phyloP scores from a whole-genome alignment of 2,329 filamentous ascomycete species.

The Cytospora paraplurivora region DNA sequence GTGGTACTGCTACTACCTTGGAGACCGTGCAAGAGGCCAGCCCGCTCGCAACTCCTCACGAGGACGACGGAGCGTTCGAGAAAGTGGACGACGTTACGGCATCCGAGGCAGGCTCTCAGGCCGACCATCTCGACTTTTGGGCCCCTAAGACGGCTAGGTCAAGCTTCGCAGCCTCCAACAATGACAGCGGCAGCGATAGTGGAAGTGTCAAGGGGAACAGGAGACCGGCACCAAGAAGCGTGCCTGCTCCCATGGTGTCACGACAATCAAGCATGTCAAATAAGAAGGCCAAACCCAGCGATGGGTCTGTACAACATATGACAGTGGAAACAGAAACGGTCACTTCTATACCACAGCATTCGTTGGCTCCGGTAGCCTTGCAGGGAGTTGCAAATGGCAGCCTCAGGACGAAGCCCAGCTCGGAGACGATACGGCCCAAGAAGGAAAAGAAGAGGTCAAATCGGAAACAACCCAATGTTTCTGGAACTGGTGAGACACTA shows the following conservation, averaged over 20 bases:
- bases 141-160: conserved; percentile 35
- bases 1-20: conserved; percentile 60
- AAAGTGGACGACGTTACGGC: conserved; percentile 54
- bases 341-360: conserved; percentile 82
- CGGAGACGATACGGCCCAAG: conserved; percentile 92
- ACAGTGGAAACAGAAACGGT: conserved; percentile 98
- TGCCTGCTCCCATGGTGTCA: conserved; percentile 56
- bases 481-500: conserved; percentile 69
- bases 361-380: conserved; percentile 67
- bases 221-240: conserved; percentile 47
- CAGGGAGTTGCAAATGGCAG: conserved; percentile 69
- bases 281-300: conserved; percentile 70
- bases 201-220: conserved; percentile 52
- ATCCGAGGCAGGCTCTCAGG: conserved; percentile 45
- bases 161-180: conserved; percentile 14
- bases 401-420: conserved; percentile 82
- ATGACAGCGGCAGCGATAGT: conserved; percentile 68
- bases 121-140: conserved; percentile 44
- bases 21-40: conserved; percentile 94
- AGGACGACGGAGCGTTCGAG: conserved; percentile 44
- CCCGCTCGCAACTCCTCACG: conserved; percentile 69
- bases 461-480: conserved; percentile 73
- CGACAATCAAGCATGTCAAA: conserved; percentile 70
- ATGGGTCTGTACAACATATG: conserved; percentile 86
- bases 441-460: conserved; percentile 84